These are phyloP conservation scores for Penicillium sp. DNA, from an alignment of 2,329 filamentous ascomycete genomes.

Conservation along the genomic window DNA sequence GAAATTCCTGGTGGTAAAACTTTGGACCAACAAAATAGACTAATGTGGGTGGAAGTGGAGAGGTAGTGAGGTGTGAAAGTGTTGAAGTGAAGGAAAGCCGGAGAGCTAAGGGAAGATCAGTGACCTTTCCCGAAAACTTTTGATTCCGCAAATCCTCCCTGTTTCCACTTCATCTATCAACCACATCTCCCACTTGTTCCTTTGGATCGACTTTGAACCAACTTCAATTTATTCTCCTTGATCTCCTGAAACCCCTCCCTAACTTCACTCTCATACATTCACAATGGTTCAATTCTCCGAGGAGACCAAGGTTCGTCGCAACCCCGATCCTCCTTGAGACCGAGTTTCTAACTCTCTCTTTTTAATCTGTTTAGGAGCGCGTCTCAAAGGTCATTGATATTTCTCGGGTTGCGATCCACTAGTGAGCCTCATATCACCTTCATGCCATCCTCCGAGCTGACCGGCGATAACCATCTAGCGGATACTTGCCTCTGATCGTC, in stretches of 20 bases:
- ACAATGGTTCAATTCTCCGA: slow-evolving; percentile 73
- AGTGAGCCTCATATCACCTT: slow-evolving; percentile 60
- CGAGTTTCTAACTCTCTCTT: slow-evolving; percentile 8
- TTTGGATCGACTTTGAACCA: background rate
- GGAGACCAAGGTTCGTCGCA: slow-evolving; percentile 78
- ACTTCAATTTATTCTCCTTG: background rate
- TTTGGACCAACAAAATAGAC: background rate
- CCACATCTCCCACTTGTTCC: slow-evolving; percentile 14
- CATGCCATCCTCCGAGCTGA: slow-evolving; percentile 18
- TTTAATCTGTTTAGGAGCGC: slow-evolving; percentile 68
- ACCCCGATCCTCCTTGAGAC: background rate
- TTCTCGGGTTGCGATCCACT: slow-evolving; percentile 90
- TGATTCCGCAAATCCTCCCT: slow-evolving; percentile 18
- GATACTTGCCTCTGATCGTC: slow-evolving; percentile 93
- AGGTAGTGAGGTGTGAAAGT: slow-evolving; percentile 3
- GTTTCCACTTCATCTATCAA: slow-evolving; percentile 17
- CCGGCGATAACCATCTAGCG: slow-evolving; percentile 54
- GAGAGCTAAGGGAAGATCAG: slow-evolving; percentile 21
- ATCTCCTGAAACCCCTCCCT: background rate
- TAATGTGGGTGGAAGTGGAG: background rate
- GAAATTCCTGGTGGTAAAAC: background rate
- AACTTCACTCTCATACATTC: slow-evolving; percentile 6
- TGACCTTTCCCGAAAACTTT: slow-evolving; percentile 35
- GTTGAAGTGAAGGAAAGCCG: slow-evolving; percentile 15
- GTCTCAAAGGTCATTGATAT: slow-evolving; percentile 96